Conservation (phyloP, 345 rosid genomes). For the Camelina neglecta region DNA sequence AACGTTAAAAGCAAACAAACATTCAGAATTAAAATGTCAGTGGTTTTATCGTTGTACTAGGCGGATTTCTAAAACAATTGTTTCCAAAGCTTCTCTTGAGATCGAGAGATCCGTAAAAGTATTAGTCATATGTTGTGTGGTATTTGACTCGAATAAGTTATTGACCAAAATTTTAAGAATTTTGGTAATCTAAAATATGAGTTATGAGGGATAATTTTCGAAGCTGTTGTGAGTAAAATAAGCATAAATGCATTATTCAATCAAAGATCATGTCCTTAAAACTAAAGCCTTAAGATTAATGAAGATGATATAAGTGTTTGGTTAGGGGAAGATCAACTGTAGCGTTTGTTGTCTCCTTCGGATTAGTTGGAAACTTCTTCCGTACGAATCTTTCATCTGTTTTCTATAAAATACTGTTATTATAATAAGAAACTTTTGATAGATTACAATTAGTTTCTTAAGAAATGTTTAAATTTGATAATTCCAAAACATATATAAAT, state of each 20-base stretch:
- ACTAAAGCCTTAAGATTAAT: neutral
- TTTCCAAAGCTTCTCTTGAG: neutral
- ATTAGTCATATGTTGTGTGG: neutral
- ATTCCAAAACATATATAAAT: neutral
- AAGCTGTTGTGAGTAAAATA: neutral
- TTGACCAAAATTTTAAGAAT: neutral
- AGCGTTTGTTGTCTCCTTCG: constrained; percentile 20
- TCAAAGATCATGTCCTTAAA: neutral
- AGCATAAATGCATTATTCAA: neutral
- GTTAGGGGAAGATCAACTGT: constrained; percentile 32
- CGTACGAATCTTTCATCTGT: constrained; percentile 13
- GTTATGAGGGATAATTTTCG: neutral
- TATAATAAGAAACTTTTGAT: neutral
- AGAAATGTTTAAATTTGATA: neutral
- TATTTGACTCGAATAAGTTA: neutral
- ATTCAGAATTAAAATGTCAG: neutral
- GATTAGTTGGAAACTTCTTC: constrained; percentile 39
- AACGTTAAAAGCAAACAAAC: neutral
- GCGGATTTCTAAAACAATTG: neutral
- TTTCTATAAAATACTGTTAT: neutral
- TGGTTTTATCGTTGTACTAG: neutral
- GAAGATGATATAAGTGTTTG: constrained; percentile 17
- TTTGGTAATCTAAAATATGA: neutral
- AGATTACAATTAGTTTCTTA: neutral
- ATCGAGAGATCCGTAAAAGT: neutral